Conservation (phyloP, 2,329 filamentous ascomycete genomes). For the Lasiodiplodia sp. region DNA sequence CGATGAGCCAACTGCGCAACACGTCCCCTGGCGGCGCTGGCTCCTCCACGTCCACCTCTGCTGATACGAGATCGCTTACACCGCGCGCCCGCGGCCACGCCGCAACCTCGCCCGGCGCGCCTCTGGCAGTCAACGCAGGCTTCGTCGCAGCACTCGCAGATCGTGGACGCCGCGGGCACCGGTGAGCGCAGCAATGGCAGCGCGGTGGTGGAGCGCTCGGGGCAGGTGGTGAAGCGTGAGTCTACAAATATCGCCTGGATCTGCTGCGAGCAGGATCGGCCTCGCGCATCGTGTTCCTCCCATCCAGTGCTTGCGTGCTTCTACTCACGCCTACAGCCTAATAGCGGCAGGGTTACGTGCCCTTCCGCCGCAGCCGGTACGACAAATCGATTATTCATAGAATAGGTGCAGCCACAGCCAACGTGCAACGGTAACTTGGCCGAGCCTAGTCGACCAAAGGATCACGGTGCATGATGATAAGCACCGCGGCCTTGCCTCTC, state of each 20-base stretch:
- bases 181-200: conserved; percentile 14
- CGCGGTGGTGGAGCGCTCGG: conserved; percentile 9
- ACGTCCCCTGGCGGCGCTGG: conserved; percentile 33
- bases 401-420: conserved; percentile 28
- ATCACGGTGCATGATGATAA: conserved; percentile 29
- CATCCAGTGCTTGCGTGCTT: conserved; percentile 16
- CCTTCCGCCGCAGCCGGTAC: conserved; percentile 26
- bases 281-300: conserved; percentile 20
- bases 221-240: conserved; percentile 20
- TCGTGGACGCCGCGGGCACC: conserved; percentile 9
- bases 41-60: neutral
- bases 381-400: conserved; percentile 29
- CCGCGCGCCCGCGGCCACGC: neutral
- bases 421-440: conserved; percentile 27
- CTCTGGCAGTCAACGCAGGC: neutral
- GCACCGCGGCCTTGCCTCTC: conserved; percentile 25
- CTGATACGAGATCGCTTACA: conserved; percentile 30
- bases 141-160: neutral
- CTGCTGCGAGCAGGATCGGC: conserved; percentile 26
- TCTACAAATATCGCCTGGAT: conserved; percentile 28
- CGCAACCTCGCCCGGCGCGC: neutral
- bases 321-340: conserved; percentile 29
- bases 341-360: conserved; percentile 27
- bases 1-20: conserved; percentile 23
- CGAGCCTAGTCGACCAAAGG: conserved; percentile 27